Evolutionary conservation across 2,329 filamentous ascomycete genomes (phyloP).

Genomic region (Sporothrix pseudoabietina): DNA sequence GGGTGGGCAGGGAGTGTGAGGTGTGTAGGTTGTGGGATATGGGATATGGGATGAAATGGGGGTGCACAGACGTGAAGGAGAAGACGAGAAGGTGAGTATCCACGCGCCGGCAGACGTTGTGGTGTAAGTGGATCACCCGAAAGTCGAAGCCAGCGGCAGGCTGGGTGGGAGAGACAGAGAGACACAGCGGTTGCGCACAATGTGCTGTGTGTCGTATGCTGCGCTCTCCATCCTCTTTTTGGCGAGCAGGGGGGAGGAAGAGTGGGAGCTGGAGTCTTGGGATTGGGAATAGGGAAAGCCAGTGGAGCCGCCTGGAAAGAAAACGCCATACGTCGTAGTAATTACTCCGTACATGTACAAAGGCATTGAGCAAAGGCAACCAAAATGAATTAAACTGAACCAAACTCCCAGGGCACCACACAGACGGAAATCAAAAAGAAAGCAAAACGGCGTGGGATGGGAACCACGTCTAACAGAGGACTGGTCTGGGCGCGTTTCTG

Average conservation of each 20-base stretch:
- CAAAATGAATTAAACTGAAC: not conserved
- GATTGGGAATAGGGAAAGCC: not conserved
- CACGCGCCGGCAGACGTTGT: not conserved
- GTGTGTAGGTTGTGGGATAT: not conserved
- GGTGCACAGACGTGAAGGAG: not conserved
- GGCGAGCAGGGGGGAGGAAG: not conserved
- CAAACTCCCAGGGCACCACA: not conserved
- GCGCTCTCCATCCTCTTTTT: constrained; percentile 23
- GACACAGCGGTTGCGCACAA: not conserved
- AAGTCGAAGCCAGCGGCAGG: not conserved
- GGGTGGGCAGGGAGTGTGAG: constrained; percentile 2
- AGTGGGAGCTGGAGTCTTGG: not conserved
- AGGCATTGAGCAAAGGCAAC: not conserved
- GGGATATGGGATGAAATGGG: constrained; percentile 3
- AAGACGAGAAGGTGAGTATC: not conserved
- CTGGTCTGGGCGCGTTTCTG: not conserved
- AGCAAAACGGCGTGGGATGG: not conserved
- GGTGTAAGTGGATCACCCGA: not conserved
- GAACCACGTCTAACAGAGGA: not conserved
- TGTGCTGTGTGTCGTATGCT: not conserved
- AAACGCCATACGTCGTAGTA: no score
- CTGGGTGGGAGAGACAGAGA: not conserved
- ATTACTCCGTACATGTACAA: not conserved
- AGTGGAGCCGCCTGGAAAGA: not conserved
- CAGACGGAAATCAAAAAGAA: not conserved